Conservation (phyloP, 768 basidiomycete genomes). For the Pisolithus orientalis region DNA sequence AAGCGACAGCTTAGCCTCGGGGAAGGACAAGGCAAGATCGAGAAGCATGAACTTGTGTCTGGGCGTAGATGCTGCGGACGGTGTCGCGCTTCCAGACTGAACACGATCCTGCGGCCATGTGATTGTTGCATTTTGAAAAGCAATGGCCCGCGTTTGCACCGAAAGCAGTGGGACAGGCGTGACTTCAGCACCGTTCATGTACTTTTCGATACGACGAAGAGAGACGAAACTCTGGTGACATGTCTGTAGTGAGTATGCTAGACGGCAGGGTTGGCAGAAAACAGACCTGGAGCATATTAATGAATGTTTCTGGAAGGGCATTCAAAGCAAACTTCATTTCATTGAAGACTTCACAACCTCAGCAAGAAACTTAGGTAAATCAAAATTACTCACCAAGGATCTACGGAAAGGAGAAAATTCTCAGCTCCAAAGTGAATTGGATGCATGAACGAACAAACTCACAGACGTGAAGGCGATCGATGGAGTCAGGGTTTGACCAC, state of each 20-base stretch:
- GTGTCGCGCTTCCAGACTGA: constrained; percentile 35
- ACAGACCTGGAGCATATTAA: constrained; percentile 76
- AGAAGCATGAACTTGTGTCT: constrained; percentile 72
- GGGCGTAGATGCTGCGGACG: constrained; percentile 66
- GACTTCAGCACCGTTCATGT: constrained; percentile 72
- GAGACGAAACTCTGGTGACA: constrained; percentile 64
- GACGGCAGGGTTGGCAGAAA: not conserved
- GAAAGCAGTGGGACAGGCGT: constrained; percentile 50
- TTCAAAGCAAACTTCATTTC: constrained; percentile 87
- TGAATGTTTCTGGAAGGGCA: constrained; percentile 85
- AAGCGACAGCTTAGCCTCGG: constrained; percentile 69
- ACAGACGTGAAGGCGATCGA: constrained; percentile 79
- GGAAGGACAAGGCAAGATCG: constrained; percentile 76
- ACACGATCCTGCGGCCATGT: constrained; percentile 84
- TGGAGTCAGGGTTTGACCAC: constrained; percentile 65
- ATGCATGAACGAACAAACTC: constrained; percentile 14
- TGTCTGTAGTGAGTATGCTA: not conserved
- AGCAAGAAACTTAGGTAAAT: not conserved
- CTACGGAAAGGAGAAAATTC: constrained; percentile 11
- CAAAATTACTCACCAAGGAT: constrained; percentile 33
- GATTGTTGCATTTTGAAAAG: constrained; percentile 79
- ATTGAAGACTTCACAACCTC: constrained; percentile 54
- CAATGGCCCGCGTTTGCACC: constrained; percentile 53
- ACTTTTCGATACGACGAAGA: constrained; percentile 86
- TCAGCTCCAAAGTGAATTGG: not conserved